phyloP scores from a whole-genome alignment of 1,284 basidiomycete species.

The Apiotrichum veenhuisii region DNA sequence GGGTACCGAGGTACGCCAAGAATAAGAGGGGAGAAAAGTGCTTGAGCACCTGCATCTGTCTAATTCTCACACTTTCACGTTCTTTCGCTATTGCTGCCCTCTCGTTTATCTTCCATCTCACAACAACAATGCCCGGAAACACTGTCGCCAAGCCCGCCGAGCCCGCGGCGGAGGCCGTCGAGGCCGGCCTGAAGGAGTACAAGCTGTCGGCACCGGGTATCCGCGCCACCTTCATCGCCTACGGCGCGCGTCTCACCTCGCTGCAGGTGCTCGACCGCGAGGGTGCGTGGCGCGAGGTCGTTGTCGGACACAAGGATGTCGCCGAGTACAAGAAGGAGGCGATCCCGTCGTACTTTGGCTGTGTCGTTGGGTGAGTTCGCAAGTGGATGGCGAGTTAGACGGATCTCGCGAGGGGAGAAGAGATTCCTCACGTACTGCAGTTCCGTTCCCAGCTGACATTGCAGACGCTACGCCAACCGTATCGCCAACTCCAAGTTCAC shows the following conservation, averaged over 20 bases:
- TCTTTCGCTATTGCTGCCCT: no score
- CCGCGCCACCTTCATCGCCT: conserved; percentile 33
- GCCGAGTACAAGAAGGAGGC: conserved; percentile 25
- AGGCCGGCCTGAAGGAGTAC: conserved; percentile 19
- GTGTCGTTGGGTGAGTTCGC: conserved; percentile 33
- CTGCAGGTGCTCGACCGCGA: conserved; percentile 30
- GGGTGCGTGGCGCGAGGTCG: conserved; percentile 26
- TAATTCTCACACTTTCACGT: background rate
- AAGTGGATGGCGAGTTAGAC: background rate
- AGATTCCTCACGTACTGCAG: background rate
- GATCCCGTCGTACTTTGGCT: conserved; percentile 28
- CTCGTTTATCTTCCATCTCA: no score
- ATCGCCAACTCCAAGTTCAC: conserved; percentile 33
- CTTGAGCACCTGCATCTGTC: background rate
- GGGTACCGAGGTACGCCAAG: background rate
- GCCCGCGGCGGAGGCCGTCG: background rate
- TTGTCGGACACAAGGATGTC: conserved; percentile 30
- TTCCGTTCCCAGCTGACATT: background rate
- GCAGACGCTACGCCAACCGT: conserved; percentile 37
- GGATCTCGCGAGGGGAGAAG: background rate
- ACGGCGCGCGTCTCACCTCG: conserved; percentile 34
- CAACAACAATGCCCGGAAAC: background rate
- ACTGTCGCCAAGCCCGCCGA: background rate
- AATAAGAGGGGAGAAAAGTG: background rate
- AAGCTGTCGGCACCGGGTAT: conserved; percentile 30